Percentiles rank a stretch among this genome's conserved stretches.
Conservation (phyloP, 1,284 basidiomycete species). For the Moniliophthora roreri region DNA sequence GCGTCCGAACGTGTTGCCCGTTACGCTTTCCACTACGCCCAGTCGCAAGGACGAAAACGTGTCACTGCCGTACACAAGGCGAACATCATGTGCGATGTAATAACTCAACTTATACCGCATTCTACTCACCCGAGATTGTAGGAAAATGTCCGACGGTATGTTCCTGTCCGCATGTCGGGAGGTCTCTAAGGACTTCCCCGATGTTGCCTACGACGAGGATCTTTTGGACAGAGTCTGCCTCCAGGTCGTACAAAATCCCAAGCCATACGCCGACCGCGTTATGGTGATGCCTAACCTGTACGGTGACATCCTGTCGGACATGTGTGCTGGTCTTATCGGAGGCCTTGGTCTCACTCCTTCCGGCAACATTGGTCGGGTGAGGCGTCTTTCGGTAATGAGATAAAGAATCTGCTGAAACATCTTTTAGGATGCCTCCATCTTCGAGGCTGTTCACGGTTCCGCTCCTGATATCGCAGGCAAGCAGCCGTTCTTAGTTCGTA, state of each 20-base stretch:
- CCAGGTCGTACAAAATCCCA: conserved; percentile 91
- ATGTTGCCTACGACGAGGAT: conserved; percentile 95
- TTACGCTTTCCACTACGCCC: conserved; percentile 98
- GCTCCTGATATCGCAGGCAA: conserved; percentile 84
- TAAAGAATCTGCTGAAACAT: not conserved
- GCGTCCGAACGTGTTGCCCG: conserved; percentile 98
- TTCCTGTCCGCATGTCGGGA: conserved; percentile 97
- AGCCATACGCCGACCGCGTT: conserved; percentile 93
- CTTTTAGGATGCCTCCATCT: conserved; percentile 92
- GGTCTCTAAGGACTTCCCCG: conserved; percentile 95
- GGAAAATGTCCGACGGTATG: conserved; percentile 99
- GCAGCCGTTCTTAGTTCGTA: conserved; percentile 17
- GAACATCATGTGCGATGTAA: conserved; percentile 87
- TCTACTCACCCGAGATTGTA: conserved; percentile 24
- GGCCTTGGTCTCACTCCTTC: conserved; percentile 98
- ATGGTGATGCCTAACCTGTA: conserved; percentile 99
- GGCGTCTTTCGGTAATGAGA: conserved; percentile 20
- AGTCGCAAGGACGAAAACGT: conserved; percentile 82
- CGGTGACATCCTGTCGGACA: conserved; percentile 97
- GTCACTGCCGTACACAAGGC: conserved; percentile 99
- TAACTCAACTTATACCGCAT: not conserved
- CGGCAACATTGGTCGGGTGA: conserved; percentile 93
- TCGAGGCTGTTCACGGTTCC: conserved; percentile 98
- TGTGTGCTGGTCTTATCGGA: conserved; percentile 98
- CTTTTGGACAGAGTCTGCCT: conserved; percentile 96